Evolutionary conservation across 352 stramenopile genomes (phyloP).

Genomic region (Blastocystis sp.): DNA sequence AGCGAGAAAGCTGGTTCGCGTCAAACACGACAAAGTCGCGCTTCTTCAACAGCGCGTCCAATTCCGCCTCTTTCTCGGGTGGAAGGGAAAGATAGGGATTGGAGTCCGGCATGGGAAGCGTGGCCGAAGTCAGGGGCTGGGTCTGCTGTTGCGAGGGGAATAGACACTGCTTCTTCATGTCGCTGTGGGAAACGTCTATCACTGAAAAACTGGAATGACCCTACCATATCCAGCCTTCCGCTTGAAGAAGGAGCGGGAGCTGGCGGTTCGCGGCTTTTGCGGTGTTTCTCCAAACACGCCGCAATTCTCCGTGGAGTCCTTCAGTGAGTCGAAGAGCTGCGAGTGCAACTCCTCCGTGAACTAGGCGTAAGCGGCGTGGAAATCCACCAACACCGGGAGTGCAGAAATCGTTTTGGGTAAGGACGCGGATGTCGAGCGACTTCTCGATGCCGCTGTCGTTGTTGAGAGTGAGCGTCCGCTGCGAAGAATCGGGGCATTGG

Average conservation of each 20-base stretch:
- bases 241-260: constrained; percentile 54
- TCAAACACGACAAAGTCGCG: constrained; percentile 49
- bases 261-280: constrained; percentile 2
- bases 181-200: constrained; percentile 20
- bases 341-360: constrained; percentile 44
- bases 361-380: background rate
- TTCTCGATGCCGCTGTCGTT: constrained; percentile 58
- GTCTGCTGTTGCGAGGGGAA: constrained; percentile 12
- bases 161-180: constrained; percentile 32
- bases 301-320: constrained; percentile 48
- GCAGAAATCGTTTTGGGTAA: constrained; percentile 62
- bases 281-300: constrained; percentile 58
- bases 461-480: constrained; percentile 1
- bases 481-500: constrained; percentile 29
- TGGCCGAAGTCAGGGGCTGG: constrained; percentile 19
- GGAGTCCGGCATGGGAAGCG: constrained; percentile 4
- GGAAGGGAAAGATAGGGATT: constrained; percentile 49
- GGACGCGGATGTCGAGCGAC: constrained; percentile 54
- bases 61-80: background rate
- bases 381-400: constrained; percentile 31
- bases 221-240: constrained; percentile 49
- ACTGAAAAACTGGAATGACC: background rate
- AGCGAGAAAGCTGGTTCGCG: constrained; percentile 29
- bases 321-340: constrained; percentile 31
- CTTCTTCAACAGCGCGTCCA: constrained; percentile 35